Base-by-base conservation (phyloP, 139 green algal species). In the Asterochloris erici region DNA sequence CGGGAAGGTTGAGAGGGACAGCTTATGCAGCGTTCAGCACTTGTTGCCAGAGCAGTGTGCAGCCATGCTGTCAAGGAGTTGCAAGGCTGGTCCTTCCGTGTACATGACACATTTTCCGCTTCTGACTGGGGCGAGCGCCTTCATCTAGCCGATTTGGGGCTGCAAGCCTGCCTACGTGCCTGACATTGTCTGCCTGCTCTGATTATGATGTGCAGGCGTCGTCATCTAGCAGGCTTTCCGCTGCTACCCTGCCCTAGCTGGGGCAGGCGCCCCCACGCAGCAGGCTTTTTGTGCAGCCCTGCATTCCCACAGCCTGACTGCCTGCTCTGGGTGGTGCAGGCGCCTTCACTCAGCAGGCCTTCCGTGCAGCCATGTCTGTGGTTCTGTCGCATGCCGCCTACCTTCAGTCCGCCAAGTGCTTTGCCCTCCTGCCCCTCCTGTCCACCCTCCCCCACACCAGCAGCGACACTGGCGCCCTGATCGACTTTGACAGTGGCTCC, bases 341-440 rank as follows among this genome's bases (percentile, higher is more conserved):
- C 47, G 16, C 68, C 16, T 38, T 28, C 69, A 26, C 24, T 61
- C 38, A 83, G 87, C 27, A 86, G 15, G 62, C 79, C 0, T 98
- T 98, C 87, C 63, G 91, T 16, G 69, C 86, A 19, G 91, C 91
- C 19, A 96, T 99, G 84, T 89, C 85, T 12, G 95, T 96, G 27
- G 92, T 98, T 60, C 63, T 98, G 4, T 91, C 89, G 0, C 79
- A 88, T 38, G 89, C 94, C 0, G 69, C 86, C 13, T 99, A 97
- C 88, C 90, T 99, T 21, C 93, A 93, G 14, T 87, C 90, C 24
- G 96, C 94, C 12, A 76, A 91, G 63, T 95, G 92, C 87, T 98
- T 99, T 90, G 96, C 96, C 14, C 83, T 99, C 63, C 86, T 98
- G 85, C 96, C 96, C 4, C 24, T 96, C 16, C 81, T 90, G 13